These are phyloP conservation scores for Silene vulgaris DNA, from an alignment of 179 eudicot species.

Conservation along the genomic window DNA sequence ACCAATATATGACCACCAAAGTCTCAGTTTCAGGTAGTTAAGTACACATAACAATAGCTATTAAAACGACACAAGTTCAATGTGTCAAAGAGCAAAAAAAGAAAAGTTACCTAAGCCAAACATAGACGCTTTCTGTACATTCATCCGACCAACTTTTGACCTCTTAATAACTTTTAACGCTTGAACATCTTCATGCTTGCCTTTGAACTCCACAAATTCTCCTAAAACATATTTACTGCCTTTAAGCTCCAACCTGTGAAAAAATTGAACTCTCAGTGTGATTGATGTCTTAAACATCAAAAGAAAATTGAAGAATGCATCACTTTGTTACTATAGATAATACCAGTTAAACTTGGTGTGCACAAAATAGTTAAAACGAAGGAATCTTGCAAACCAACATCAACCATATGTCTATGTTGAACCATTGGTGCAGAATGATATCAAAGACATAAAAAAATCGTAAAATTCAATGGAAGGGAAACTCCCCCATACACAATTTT, in stretches of 20 bases:
- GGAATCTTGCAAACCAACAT: not conserved
- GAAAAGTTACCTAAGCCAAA: slow-evolving; percentile 68
- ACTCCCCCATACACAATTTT: too few relatives aligned
- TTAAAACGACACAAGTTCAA: not conserved
- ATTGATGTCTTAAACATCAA: not conserved
- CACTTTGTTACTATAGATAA: too few relatives aligned
- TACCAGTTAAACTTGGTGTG: too few relatives aligned
- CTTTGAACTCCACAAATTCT: slow-evolving; percentile 83
- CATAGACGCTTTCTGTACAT: slow-evolving; percentile 71
- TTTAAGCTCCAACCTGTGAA: slow-evolving; percentile 68
- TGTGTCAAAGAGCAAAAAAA: not conserved
- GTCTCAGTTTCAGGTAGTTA: not conserved
- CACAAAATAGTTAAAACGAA: not conserved
- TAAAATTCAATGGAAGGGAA: too few relatives aligned
- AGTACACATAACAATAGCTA: not conserved
- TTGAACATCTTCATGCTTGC: slow-evolving; percentile 69
- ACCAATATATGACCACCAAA: not conserved
- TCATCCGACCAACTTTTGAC: slow-evolving; percentile 68
- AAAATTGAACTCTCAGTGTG: not conserved
- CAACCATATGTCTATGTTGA: not conserved
- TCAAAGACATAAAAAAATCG: too few relatives aligned
- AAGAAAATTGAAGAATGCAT: not conserved
- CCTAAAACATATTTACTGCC: slow-evolving; percentile 63
- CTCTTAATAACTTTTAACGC: slow-evolving; percentile 57
- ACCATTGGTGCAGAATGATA: not conserved